phyloP scores from a whole-genome alignment of 257 asterid species.

The Solanum stenotomum region DNA sequence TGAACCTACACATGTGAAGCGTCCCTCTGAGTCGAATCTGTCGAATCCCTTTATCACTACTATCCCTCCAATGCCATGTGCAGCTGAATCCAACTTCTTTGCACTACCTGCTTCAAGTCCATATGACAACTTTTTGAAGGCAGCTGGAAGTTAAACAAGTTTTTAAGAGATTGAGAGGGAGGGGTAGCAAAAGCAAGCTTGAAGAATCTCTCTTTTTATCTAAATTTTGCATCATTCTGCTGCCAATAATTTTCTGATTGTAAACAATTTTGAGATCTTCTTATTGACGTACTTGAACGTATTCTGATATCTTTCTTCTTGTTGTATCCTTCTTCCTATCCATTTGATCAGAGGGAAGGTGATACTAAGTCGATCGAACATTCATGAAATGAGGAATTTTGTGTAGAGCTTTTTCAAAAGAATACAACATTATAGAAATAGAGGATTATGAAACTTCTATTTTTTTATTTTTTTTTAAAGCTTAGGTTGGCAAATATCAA shows the following conservation, averaged over 20 bases:
- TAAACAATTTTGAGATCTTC: background rate
- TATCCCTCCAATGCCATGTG: slow-evolving; percentile 20
- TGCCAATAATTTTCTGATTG: background rate
- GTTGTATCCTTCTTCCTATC: background rate
- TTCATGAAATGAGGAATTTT: background rate
- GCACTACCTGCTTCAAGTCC: slow-evolving; percentile 63
- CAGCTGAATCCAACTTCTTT: slow-evolving; percentile 31
- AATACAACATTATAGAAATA: background rate
- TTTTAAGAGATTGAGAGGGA: background rate
- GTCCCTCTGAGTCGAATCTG: background rate
- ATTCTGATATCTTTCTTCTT: background rate
- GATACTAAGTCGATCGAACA: background rate
- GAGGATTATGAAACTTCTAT: background rate
- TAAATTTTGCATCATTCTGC: background rate
- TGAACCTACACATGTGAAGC: background rate
- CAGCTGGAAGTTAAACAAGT: slow-evolving; percentile 47
- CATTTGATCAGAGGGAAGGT: background rate
- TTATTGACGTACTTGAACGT: background rate
- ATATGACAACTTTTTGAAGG: slow-evolving; percentile 73
- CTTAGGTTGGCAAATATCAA: background rate
- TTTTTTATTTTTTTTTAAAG: background rate
- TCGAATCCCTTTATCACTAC: slow-evolving; percentile 2
- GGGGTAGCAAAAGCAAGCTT: background rate
- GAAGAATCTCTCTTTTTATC: background rate
- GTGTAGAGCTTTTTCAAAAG: background rate